phyloP scores from a whole-genome alignment of 345 rosid species.

The Sonneratia alba region DNA sequence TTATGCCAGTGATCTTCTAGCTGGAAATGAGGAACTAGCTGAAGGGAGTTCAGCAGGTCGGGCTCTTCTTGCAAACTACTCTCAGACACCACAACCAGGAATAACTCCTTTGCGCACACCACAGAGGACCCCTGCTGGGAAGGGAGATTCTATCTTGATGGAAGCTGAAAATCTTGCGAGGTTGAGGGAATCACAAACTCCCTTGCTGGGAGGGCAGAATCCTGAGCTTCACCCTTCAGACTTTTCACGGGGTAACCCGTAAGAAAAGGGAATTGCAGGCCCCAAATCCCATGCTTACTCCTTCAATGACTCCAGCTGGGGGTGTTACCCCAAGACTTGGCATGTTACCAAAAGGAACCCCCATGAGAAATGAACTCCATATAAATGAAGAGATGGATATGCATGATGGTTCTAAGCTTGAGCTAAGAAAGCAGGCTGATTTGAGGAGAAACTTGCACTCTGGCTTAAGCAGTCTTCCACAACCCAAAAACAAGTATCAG shows the following conservation, averaged over 20 bases:
- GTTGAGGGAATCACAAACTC: constrained; percentile 93
- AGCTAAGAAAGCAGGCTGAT: constrained; percentile 71
- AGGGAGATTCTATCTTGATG: constrained; percentile 98
- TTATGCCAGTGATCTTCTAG: constrained; percentile 56
- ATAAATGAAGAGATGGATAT: constrained; percentile 86
- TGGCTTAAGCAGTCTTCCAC: constrained; percentile 78
- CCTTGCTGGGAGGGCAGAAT: constrained; percentile 91
- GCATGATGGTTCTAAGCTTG: constrained; percentile 64
- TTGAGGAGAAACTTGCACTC: constrained; percentile 60
- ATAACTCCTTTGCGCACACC: constrained; percentile 87
- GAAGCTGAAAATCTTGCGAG: constrained; percentile 97
- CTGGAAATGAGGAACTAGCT: constrained; percentile 53
- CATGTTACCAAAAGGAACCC: constrained; percentile 88
- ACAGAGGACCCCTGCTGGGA: constrained; percentile 92
- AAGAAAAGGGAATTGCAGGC: constrained; percentile 80
- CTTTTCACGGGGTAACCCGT: constrained; percentile 93
- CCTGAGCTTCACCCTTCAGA: constrained; percentile 99
- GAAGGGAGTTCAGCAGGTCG: constrained; percentile 92
- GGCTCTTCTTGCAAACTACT: constrained; percentile 89
- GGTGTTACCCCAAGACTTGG: constrained; percentile 81
- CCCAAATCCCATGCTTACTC: constrained; percentile 86
- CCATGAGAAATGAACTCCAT: constrained; percentile 90
- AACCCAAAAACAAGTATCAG: constrained; percentile 88
- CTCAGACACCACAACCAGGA: constrained; percentile 77
- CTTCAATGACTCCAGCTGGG: constrained; percentile 84